Percentiles rank a stretch among this genome's conserved stretches.
phyloP scores from a whole-genome alignment of 345 rosid genomes.

The Arabis hirsuta region DNA sequence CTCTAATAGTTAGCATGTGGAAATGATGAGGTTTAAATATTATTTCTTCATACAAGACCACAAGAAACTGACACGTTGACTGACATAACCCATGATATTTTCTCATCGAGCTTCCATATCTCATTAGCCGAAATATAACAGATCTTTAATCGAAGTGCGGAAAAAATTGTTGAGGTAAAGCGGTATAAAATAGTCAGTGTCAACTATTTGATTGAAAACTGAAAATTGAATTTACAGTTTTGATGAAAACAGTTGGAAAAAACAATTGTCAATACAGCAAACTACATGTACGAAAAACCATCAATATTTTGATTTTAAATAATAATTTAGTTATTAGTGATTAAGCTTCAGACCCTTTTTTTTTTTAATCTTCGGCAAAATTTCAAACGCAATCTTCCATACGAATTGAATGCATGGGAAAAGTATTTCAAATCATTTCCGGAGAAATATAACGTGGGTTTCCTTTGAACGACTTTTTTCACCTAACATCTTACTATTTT shows the following conservation, averaged over 20 bases:
- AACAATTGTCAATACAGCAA: background rate
- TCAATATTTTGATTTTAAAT: background rate
- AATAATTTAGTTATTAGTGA: background rate
- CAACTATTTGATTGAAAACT: background rate
- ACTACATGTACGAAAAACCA: background rate
- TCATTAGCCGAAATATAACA: background rate
- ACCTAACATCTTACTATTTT: constrained; percentile 28
- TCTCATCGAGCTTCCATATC: background rate
- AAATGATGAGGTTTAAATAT: constrained; percentile 3
- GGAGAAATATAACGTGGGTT: background rate
- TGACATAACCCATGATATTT: background rate
- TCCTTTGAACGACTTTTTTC: background rate
- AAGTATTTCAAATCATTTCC: background rate
- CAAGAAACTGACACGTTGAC: constrained; percentile 27
- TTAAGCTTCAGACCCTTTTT: too few species aligned
- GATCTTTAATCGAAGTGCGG: background rate
- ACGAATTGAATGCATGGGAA: background rate
- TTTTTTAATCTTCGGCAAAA: too few species aligned
- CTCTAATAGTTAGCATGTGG: background rate
- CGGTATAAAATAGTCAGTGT: background rate
- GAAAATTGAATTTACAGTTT: background rate
- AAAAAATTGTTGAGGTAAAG: background rate
- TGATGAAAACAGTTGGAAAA: background rate
- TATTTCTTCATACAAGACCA: background rate
- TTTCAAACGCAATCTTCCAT: too few species aligned